Base-by-base conservation (phyloP, 2,329 filamentous ascomycete species). In the Penicillium janthinellum region DNA sequence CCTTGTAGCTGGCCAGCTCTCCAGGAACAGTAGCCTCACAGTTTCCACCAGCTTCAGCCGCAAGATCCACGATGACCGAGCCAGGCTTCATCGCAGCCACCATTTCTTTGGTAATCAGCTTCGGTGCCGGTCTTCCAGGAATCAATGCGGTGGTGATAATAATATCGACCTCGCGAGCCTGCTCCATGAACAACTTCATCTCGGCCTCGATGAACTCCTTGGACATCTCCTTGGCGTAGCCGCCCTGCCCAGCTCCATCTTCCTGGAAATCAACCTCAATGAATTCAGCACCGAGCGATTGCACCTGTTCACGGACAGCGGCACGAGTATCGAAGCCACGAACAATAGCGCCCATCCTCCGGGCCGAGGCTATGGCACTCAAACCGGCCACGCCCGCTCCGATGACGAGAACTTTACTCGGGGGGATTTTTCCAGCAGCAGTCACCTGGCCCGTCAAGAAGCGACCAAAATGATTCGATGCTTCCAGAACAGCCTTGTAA, bases 111-210 rank as follows among this genome's bases (percentile, higher is more conserved):
- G 89, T 93, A 69, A 96, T 93, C 34, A 96, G 81, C 70, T 89
- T 94, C 0, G 92, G 92, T 0, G 92, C 91, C 31, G 89, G 89
- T 67, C 84, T 89, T 58, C 92, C 92, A 0, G 92, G 92, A 61
- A 96, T 96, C 68, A 96, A 77, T n/a, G 92, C 92, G 1, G 92
- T 96, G 1, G 92, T 96, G 72, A 96, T 90, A 62, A 96, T 90
- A 64, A 96, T 96, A 75, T 96, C 92, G 54, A 96, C 91, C 41
- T 96, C 92, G 60, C 86, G 85, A 62, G 90, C 90, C 74, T 96
- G 92, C 67, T 95, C 90, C 73, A 90, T 87, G 77, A 96, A 96
- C 0, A 96, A 83, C 74, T 91, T 93, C 91, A 96, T 96, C 75
- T 96, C 91, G 5, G 92, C 92, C 61, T 92, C 91, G 73, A 95